Base-by-base conservation (phyloP, 225 moss, liverwort and hornwort species). In the Pseudoscleropodium purum region DNA sequence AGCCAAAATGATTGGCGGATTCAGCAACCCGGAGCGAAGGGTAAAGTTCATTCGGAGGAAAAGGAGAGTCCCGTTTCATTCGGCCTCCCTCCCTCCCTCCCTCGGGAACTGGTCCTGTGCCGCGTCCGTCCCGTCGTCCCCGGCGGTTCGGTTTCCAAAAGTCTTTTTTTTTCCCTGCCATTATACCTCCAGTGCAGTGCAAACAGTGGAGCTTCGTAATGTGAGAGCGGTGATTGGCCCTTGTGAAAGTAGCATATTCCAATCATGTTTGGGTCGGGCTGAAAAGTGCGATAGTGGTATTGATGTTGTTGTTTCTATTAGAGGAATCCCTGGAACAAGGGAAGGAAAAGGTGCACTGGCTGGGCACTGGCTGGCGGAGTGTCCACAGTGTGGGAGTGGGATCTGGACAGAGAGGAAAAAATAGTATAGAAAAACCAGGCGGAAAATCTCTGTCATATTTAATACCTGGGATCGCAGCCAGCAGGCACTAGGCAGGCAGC, bases 401-500 rank as follows among this genome's bases (percentile, higher is more conserved):
- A 43, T 73, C 73, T 61, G 79, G 73, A 83, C 79, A 34, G 34
- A 31, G n/a, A 57, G 34, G 1, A 1, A 6, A 6, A 54, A 77
- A 77, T 54, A 77, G 45, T 33, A 15, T 75, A 66, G n/a, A n/a
- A 61, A 60, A 91, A 52, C 0, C 73, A 37, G 34, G 79, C 83
- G 39, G 61, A 84, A 89, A 87, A 91, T 92, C 92, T 91, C 87
- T 87, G 89, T 91, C 89, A 81, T 87, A 81, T 75, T 89, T 86
- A 88, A 88, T 70, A 45, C 18, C 20, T 15, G 73, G 56, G 43
- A 57, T 36, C 14, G 1, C 61, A 61, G 60, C 60, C 60, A 60
- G 62, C 29, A 29, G 62, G 62, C 29, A 62, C 11, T 47, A 47
- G 47, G 29, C 29, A 62, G 62, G 62, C 62, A 29, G 7, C 24